Percentiles rank a stretch among this genome's conserved stretches.
Evolutionary conservation across 2,329 filamentous ascomycete genomes (phyloP).

Genomic region (Beauveria medogensis): DNA sequence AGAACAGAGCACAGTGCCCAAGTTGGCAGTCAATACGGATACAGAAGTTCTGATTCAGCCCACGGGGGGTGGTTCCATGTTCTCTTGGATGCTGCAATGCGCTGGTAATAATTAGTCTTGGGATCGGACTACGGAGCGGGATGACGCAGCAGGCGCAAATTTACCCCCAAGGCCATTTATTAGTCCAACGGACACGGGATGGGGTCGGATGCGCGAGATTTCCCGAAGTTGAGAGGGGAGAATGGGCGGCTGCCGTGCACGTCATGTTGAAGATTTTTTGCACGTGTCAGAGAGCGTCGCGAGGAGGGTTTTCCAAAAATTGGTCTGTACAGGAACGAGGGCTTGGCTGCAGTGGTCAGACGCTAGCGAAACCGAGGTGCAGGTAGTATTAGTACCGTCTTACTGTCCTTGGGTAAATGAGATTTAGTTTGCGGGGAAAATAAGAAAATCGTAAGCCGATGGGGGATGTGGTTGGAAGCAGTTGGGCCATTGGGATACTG

Average conservation of each 20-base stretch:
- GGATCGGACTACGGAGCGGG: not conserved
- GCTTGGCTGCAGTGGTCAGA: not conserved
- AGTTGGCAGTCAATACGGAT: too few species aligned
- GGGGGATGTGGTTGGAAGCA: not conserved
- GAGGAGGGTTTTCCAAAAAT: not conserved
- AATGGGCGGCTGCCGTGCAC: too few species aligned
- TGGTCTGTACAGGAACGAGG: not conserved
- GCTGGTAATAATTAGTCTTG: too few species aligned
- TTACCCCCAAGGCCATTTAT: too few species aligned
- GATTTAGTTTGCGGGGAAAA: constrained; percentile 3
- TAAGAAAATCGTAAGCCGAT: not conserved
- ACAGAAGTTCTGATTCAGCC: too few species aligned
- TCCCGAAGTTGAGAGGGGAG: not conserved
- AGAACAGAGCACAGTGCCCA: too few species aligned
- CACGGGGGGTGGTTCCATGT: too few species aligned
- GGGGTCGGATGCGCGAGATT: not conserved
- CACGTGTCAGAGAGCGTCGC: not conserved
- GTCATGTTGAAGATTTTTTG: not conserved
- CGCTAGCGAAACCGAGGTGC: not conserved
- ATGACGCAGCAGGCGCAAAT: not conserved
- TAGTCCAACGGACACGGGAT: not conserved
- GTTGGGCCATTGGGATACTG: not conserved
- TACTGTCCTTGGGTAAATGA: constrained; percentile 1
- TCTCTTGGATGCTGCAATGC: too few species aligned
- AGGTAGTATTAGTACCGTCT: constrained; percentile 4